Conservation (phyloP, 805 yeast genomes). For the Dipodascus geniculatus region DNA sequence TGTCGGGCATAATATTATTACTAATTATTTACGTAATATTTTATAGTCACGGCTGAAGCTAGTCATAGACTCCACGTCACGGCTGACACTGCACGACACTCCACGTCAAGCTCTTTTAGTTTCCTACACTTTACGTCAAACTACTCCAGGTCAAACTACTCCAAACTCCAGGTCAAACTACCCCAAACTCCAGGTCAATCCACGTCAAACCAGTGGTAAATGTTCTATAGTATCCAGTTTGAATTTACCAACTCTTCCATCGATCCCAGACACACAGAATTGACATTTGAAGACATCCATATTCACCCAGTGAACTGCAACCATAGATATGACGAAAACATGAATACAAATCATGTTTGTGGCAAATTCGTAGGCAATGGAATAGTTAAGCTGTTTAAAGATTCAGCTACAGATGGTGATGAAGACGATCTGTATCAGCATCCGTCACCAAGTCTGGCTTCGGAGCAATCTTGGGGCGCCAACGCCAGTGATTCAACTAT, state of each 20-base stretch:
- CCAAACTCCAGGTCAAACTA: not conserved
- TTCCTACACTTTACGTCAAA: no score
- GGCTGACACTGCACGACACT: no score
- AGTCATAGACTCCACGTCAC: no score
- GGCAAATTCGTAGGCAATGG: conserved; percentile 67
- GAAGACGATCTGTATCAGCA: conserved; percentile 14
- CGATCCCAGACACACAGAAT: not conserved
- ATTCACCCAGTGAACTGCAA: conserved; percentile 9
- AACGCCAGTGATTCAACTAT: conserved; percentile 43
- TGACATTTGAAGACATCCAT: conserved; percentile 1
- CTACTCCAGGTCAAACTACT: not conserved
- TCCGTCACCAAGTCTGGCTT: conserved; percentile 11
- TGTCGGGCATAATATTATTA: no score
- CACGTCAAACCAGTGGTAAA: not conserved
- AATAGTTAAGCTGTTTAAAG: conserved; percentile 53
- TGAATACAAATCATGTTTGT: conserved; percentile 31
- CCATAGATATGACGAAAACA: conserved; percentile 12
- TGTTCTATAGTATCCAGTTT: not conserved
- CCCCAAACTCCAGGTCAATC: not conserved
- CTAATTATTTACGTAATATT: no score
- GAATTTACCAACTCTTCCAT: not conserved
- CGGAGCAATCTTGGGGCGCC: conserved; percentile 23
- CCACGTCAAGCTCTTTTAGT: no score
- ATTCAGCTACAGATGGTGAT: conserved; percentile 28
- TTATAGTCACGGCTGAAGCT: no score